These are phyloP conservation scores for Cyberlindnera mycetangii DNA, from an alignment of 805 yeast genomes.

Conservation along the genomic window DNA sequence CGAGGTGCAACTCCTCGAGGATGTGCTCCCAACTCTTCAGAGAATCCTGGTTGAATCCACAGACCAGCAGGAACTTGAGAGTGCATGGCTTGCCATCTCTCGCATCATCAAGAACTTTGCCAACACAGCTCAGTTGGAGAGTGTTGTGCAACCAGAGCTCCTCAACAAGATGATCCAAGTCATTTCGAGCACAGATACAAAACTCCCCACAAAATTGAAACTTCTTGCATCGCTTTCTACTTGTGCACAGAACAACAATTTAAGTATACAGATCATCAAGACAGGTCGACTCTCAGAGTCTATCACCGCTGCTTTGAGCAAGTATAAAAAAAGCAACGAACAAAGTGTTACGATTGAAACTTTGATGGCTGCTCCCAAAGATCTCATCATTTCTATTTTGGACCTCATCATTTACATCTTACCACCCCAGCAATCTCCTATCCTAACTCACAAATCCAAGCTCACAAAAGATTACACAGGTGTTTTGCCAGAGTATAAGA, in stretches of 20 bases:
- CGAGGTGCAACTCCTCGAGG: constrained; percentile 48
- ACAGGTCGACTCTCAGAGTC: constrained; percentile 46
- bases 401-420: constrained; percentile 54
- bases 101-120: constrained; percentile 51
- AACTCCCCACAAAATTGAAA: constrained; percentile 31
- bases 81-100: constrained; percentile 62
- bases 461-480: constrained; percentile 24
- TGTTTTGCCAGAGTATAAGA: constrained; percentile 25
- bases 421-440: constrained; percentile 42
- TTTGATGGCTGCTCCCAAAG: constrained; percentile 70
- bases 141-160: constrained; percentile 37
- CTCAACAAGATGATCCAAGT: constrained; percentile 32
- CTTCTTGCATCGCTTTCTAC: constrained; percentile 41
- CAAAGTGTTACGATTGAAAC: constrained; percentile 57
- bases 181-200: constrained; percentile 30
- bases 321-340: constrained; percentile 39
- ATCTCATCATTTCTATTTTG: constrained; percentile 52
- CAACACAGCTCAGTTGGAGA: constrained; percentile 43
- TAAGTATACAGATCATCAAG: constrained; percentile 43
- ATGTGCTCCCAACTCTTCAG: constrained; percentile 57
- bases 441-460: constrained; percentile 23
- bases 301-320: constrained; percentile 47
- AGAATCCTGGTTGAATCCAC: constrained; percentile 48
- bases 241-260: constrained; percentile 38
- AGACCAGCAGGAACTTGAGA: constrained; percentile 61